Conservation (phyloP, 768 basidiomycete genomes). For the Boletus tylopilopsis region DNA sequence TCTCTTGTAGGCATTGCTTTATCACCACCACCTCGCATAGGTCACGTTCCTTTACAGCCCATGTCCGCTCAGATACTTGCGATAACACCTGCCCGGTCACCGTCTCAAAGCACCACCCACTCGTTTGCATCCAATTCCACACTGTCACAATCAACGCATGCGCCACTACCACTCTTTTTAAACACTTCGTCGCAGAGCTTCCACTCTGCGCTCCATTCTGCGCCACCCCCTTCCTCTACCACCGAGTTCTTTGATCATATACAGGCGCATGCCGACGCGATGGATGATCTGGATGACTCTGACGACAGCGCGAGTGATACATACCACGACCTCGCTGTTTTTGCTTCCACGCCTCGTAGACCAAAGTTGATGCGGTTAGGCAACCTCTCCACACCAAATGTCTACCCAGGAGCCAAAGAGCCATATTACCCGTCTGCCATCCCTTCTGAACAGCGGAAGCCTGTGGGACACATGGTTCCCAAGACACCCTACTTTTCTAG, state of each 20-base stretch:
- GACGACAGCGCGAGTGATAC: conserved; percentile 41
- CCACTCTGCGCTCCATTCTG: conserved; percentile 50
- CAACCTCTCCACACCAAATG: conserved; percentile 67
- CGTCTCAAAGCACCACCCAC: conserved; percentile 30
- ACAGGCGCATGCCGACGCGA: conserved; percentile 63
- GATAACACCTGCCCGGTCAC: conserved; percentile 19
- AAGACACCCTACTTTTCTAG: conserved; percentile 45
- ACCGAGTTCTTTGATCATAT: conserved; percentile 75
- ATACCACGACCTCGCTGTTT: conserved; percentile 33
- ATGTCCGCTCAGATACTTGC: conserved; percentile 16
- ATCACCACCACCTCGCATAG: conserved; percentile 45
- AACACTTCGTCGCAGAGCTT: conserved; percentile 45
- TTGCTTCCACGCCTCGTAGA: conserved; percentile 26
- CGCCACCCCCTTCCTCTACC: conserved; percentile 61
- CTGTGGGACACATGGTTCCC: conserved; percentile 50
- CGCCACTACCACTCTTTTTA: conserved; percentile 33
- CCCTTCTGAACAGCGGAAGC: conserved; percentile 39
- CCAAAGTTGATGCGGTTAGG: conserved; percentile 58
- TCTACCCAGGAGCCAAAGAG: conserved; percentile 42
- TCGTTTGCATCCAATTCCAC: conserved; percentile 30
- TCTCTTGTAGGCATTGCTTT: conserved; percentile 54
- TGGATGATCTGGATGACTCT: conserved; percentile 70
- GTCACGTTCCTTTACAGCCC: conserved; percentile 19
- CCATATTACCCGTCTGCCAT: conserved; percentile 33
- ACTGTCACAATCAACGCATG: conserved; percentile 15